Evolutionary conservation across 2,329 filamentous ascomycete genomes (phyloP).

Genomic region (Colletotrichum magnum): DNA sequence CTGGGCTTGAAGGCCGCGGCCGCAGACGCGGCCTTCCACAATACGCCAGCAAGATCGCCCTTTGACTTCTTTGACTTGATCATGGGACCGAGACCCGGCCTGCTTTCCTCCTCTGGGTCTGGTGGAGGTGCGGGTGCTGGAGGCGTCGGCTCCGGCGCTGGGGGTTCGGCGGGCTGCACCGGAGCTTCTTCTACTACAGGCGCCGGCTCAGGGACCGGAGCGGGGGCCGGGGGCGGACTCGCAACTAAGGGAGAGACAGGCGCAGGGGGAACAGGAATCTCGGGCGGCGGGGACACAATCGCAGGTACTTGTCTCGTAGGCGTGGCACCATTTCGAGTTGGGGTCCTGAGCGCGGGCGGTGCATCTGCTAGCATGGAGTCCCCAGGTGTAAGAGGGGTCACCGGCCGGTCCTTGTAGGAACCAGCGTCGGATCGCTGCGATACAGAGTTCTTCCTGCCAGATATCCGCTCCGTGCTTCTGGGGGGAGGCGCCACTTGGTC

Average conservation of each 20-base stretch:
- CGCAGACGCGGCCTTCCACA: constrained; percentile 85
- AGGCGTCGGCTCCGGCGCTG: constrained; percentile 34
- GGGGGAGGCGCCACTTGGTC: constrained; percentile 64
- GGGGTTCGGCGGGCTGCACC: constrained; percentile 33
- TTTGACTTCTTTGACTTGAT: constrained; percentile 84
- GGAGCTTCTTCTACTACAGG: constrained; percentile 19
- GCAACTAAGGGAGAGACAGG: constrained; percentile 29
- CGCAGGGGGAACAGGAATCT: constrained; percentile 28
- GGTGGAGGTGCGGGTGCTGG: constrained; percentile 48
- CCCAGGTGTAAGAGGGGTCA: constrained; percentile 40
- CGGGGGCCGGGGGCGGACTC: constrained; percentile 16
- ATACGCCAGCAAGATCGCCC: constrained; percentile 79
- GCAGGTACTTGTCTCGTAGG: constrained; percentile 28
- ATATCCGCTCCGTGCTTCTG: constrained; percentile 65
- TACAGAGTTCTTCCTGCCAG: constrained; percentile 60
- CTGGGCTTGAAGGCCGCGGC: constrained; percentile 83
- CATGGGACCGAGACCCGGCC: constrained; percentile 92
- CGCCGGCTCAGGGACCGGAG: constrained; percentile 15
- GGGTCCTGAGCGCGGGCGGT: constrained; percentile 31
- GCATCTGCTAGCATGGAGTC: constrained; percentile 18
- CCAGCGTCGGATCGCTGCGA: constrained; percentile 50
- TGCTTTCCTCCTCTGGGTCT: constrained; percentile 55
- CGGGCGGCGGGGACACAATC: constrained; percentile 25
- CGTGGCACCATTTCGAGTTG: constrained; percentile 32
- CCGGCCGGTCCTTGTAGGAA: constrained; percentile 52